Evolutionary conservation across 257 asterid species (phyloP), one percentile per base, ranked within the genome.

Genomic region (Nicotiana tabacum): DNA sequence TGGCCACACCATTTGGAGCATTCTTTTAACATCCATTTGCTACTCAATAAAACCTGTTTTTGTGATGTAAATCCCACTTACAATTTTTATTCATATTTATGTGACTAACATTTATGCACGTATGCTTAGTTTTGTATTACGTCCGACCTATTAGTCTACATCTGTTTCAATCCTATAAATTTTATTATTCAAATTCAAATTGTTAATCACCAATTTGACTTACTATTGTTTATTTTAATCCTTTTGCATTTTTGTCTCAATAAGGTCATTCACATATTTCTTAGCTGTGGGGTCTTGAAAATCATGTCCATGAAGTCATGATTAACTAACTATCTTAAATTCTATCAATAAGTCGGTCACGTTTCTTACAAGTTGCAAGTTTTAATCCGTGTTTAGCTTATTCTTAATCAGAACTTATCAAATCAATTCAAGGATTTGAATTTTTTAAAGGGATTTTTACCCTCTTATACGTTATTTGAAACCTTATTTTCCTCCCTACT

Each of bases 31-130:
- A 53, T 12, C 57, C 17, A 53, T 53, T 53, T 53, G 57, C 5
- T 3, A 53, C 57, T 53, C 57, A 53, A 53, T 43, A 43, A 43
- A 43, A 7, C 48, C 61, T 5, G 61, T 4, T 56, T 10, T 61
- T 21, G 66, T 21, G 78, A 46, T 24, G 61, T 72, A 6, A 24
- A 72, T 72, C 33, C 37, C 61, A 72, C 79, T 21, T 46, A 0
- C 39, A 46, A 46, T 70, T 24, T 72, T 46, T 43, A 70, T 5
- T 11, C 60, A 72, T 39, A 21, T 46, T 72, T 72, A 1, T 12
- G 79, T 74, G 79, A 48, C 62, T 74, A 74, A 3, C 39, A 13
- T 74, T 74, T 24, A 74, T 24, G 79, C 79, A 48, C 61, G 62
- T 48, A 74, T 74, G 61, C 13, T 74, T 46, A 48, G 11, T 48